A percentile compares a stretch with the other conserved stretches of the same genome.
phyloP scores from a whole-genome alignment of 441 rosid species.

The Breynia disticha region DNA sequence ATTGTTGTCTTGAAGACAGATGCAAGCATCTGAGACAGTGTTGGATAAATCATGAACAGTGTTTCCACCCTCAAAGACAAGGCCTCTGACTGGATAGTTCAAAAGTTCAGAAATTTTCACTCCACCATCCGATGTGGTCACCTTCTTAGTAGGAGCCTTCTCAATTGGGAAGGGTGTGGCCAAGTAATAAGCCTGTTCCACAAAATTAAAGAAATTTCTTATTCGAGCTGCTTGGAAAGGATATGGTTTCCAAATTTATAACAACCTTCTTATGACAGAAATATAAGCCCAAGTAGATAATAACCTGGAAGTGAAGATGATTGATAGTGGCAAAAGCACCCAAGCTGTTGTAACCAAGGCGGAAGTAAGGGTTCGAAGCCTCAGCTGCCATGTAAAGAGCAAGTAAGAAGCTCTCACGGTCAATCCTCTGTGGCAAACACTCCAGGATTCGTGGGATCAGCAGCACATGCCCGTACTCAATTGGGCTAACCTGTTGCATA shows the following conservation, averaged over 20 bases:
- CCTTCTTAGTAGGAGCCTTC: slow-evolving; percentile 62
- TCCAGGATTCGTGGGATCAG: slow-evolving; percentile 82
- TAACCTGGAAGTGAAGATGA: slow-evolving; percentile 98
- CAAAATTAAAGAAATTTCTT: neutral
- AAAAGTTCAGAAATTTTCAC: slow-evolving; percentile 64
- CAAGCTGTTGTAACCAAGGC: slow-evolving; percentile 95
- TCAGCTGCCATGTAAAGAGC: slow-evolving; percentile 82
- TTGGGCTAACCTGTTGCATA: slow-evolving; percentile 76
- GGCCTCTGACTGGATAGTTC: slow-evolving; percentile 81
- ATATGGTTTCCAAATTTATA: too few relatives aligned
- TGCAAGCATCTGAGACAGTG: slow-evolving; percentile 63
- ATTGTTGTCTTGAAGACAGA: slow-evolving; percentile 83
- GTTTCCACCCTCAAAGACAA: slow-evolving; percentile 69
- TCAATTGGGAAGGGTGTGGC: slow-evolving; percentile 79
- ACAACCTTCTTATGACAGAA: neutral
- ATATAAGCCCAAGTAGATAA: neutral
- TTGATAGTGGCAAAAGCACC: slow-evolving; percentile 98
- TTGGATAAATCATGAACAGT: slow-evolving; percentile 46
- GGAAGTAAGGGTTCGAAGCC: slow-evolving; percentile 75
- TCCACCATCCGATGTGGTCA: slow-evolving; percentile 33
- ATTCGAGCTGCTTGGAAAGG: neutral
- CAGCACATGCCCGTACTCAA: slow-evolving; percentile 93
- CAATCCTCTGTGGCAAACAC: slow-evolving; percentile 94
- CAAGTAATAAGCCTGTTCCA: slow-evolving; percentile 79
- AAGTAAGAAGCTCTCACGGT: slow-evolving; percentile 74